Evolutionary conservation across 371 early-diverging fungal species (phyloP), one percentile per base, ranked within the genome.

Genomic region (Entomophthora muscae): DNA sequence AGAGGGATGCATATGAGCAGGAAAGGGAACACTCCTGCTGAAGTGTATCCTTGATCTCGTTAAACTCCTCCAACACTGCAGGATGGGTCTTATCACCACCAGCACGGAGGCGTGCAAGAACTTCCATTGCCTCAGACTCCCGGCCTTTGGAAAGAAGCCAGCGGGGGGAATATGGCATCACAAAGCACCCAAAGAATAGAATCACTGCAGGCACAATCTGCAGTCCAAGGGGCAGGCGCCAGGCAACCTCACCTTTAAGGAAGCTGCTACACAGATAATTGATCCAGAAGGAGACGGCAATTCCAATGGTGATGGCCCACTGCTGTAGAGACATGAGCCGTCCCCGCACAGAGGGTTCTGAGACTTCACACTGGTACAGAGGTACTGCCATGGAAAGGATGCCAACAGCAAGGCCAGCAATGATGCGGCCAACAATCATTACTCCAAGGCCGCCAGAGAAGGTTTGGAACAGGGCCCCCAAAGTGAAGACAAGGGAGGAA

Each of bases 91-190:
- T 71, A 63, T 83, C 70, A 31, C 77, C 76, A 28, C 69, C 68
- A 55, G 79, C 78, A 33, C 89, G 81, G 68, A 94, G 72, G 42
- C 78, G 76, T 30, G 89, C 83, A n/a, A 95, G 70, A 2, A 80
- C 80, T 29, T 67, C 61, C 21, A 79, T 68, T 10, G 87, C 90
- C 56, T 84, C 81, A 23, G 81, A 82, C 30, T 80, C 73, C 17
- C 84, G 78, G 51, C 69, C 59, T 3, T 28, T 29, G 32, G 81
- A 80, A 42, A 83, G 77, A 61, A 95, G 72, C 91, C 92, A 95
- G 71, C 94, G 88, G 32, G 95, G 94, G 2, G 93, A 91, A 71
- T 69, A 81, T 22, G 94, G 95, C 76, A 91, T 83, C 70, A 89
- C 76, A 23, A 80, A 31, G 70, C 85, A 85, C 64, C 85, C 75